These are phyloP conservation scores for Ustilago vetiveriae DNA, from an alignment of 1,284 basidiomycete species.

Conservation along the genomic window DNA sequence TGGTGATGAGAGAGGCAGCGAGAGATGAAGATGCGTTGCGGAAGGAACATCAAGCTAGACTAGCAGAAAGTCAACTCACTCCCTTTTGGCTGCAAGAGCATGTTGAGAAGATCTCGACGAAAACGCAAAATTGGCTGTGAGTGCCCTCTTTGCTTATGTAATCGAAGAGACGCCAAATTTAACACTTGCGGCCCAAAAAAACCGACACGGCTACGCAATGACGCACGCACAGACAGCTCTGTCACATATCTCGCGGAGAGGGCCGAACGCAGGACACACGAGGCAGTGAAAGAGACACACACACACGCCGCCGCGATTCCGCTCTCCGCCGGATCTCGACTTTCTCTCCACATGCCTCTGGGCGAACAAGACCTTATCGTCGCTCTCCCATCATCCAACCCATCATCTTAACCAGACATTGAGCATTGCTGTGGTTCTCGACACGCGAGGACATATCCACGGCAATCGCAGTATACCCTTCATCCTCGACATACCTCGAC, in stretches of 20 bases:
- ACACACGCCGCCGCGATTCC: constrained; percentile 5
- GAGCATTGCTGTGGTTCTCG: too few relatives aligned
- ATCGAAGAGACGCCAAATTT: neutral
- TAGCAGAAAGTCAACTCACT: too few relatives aligned
- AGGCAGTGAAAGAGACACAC: too few relatives aligned
- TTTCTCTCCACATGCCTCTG: neutral
- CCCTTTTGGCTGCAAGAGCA: too few relatives aligned
- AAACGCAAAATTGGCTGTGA: neutral
- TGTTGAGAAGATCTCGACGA: neutral
- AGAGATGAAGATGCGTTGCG: neutral
- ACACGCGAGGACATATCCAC: too few relatives aligned
- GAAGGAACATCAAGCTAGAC: neutral
- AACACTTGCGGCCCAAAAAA: neutral
- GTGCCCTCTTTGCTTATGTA: too few relatives aligned
- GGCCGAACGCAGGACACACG: neutral
- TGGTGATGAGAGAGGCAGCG: neutral
- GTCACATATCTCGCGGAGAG: neutral
- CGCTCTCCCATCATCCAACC: too few relatives aligned
- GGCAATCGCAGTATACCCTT: too few relatives aligned
- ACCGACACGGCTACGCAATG: too few relatives aligned
- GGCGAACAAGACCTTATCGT: neutral
- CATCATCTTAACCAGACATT: too few relatives aligned
- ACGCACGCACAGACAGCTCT: constrained; percentile 11
- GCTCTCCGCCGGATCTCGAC: constrained; percentile 1
- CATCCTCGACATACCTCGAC: too few relatives aligned